These are phyloP conservation scores for Cerioporus squamosus DNA, from an alignment of 1,284 basidiomycete genomes.

Conservation along the genomic window DNA sequence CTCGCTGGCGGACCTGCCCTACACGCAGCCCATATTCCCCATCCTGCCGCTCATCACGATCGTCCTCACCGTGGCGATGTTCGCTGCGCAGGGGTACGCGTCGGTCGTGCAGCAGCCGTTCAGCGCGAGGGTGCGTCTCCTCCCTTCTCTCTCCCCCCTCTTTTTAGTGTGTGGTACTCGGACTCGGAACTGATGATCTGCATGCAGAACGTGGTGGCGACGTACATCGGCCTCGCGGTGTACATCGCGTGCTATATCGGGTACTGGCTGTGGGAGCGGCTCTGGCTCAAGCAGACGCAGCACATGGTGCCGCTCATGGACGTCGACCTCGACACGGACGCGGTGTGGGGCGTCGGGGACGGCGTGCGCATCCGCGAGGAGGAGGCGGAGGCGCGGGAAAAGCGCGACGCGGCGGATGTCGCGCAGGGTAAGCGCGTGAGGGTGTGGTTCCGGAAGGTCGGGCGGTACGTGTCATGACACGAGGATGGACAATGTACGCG, in stretches of 20 bases:
- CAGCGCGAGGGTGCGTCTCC: slow-evolving; percentile 33
- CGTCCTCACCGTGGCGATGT: slow-evolving; percentile 49
- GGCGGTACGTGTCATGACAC: slow-evolving; percentile 9
- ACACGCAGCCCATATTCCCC: slow-evolving; percentile 51
- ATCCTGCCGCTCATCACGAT: slow-evolving; percentile 49
- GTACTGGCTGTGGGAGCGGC: slow-evolving; percentile 38
- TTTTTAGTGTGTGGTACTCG: no score
- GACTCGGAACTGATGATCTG: no score
- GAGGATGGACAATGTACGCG: no score
- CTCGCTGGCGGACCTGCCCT: slow-evolving; percentile 48
- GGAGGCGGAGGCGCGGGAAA: slow-evolving; percentile 30
- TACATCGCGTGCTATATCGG: slow-evolving; percentile 42
- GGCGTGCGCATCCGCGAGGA: slow-evolving; percentile 38
- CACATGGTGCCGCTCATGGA: slow-evolving; percentile 40
- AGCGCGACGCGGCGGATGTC: slow-evolving; percentile 21
- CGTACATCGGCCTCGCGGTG: slow-evolving; percentile 43
- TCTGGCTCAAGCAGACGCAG: slow-evolving; percentile 23
- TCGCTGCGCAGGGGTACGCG: slow-evolving; percentile 55
- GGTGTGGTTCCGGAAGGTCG: slow-evolving; percentile 12
- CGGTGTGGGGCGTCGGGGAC: slow-evolving; percentile 50
- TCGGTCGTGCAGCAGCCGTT: slow-evolving; percentile 41
- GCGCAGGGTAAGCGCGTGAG: slow-evolving; percentile 15
- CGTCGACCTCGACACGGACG: slow-evolving; percentile 53
- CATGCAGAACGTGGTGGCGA: slow-evolving; percentile 44
- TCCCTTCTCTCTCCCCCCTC: background rate